These are phyloP conservation scores for Ilyonectria sp. DNA, from an alignment of 2,329 filamentous ascomycete species.

Conservation along the genomic window DNA sequence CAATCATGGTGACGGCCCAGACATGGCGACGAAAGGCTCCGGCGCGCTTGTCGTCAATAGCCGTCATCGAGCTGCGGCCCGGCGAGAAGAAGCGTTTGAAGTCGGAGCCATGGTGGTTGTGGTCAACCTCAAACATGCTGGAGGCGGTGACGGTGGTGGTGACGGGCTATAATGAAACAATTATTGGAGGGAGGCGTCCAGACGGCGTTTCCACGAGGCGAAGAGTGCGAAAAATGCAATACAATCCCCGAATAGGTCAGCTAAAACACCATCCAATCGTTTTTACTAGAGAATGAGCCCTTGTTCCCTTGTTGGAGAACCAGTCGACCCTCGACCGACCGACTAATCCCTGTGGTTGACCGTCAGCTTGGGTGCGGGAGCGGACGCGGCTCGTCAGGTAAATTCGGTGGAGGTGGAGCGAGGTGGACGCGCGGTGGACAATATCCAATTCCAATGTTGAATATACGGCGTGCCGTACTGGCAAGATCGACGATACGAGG, in stretches of 20 bases:
- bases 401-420: slow-evolving; percentile 31
- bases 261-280: slow-evolving; percentile 1
- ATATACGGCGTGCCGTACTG: background rate
- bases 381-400: slow-evolving; percentile 27
- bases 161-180: slow-evolving; percentile 23
- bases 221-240: background rate
- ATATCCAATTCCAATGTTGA: slow-evolving; percentile 17
- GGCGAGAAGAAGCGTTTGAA: slow-evolving; percentile 48
- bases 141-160: slow-evolving; percentile 1
- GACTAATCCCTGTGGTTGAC: slow-evolving; percentile 20
- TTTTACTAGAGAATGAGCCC: slow-evolving; percentile 3
- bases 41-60: slow-evolving; percentile 46
- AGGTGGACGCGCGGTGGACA: slow-evolving; percentile 7
- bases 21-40: slow-evolving; percentile 48
- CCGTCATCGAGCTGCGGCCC: slow-evolving; percentile 48
- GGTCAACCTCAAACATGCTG: slow-evolving; percentile 47
- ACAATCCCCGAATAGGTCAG: background rate
- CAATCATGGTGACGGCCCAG: slow-evolving; percentile 48
- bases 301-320: background rate
- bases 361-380: slow-evolving; percentile 9
- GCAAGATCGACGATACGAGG: slow-evolving; percentile 7
- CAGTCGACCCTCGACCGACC: background rate
- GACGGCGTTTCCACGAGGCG: background rate
- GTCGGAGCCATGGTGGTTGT: slow-evolving; percentile 46
- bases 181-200: slow-evolving; percentile 12